phyloP scores from a whole-genome alignment of 179 eudicot species.

The Spinacia oleracea region DNA sequence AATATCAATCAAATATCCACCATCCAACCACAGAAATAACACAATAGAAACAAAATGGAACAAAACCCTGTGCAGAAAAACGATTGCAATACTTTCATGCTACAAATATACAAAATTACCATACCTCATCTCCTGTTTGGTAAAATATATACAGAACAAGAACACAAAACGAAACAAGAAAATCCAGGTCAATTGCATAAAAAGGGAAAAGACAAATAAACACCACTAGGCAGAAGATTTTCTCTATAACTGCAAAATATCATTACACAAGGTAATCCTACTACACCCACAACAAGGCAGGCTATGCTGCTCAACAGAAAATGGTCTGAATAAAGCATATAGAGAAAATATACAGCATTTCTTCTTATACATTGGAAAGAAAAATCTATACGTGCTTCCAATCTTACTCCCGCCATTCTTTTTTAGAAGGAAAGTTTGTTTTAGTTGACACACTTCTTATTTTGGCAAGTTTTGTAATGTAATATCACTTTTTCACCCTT shows the following conservation, averaged over 20 bases:
- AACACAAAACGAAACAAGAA: neutral
- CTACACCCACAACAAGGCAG: neutral
- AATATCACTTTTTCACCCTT: too few relatives aligned
- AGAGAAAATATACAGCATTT: too few relatives aligned
- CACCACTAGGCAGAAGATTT: too few relatives aligned
- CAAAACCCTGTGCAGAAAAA: neutral
- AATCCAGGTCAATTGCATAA: neutral
- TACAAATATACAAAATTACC: neutral
- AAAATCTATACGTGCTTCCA: too few relatives aligned
- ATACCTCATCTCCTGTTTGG: neutral
- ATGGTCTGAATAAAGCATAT: too few relatives aligned
- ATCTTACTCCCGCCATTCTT: too few relatives aligned
- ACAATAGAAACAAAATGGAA: neutral
- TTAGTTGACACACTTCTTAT: too few relatives aligned
- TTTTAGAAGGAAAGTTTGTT: too few relatives aligned
- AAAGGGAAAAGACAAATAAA: neutral
- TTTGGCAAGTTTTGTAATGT: too few relatives aligned
- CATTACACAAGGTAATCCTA: neutral
- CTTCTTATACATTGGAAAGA: too few relatives aligned
- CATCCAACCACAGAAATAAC: neutral
- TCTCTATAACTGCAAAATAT: neutral
- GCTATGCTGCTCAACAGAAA: neutral
- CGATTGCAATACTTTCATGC: neutral
- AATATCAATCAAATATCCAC: conserved; percentile 6
- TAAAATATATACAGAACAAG: neutral